Evolutionary conservation across 176 grass and related monocot species (phyloP).

Genomic region (Triticum timopheevii): DNA sequence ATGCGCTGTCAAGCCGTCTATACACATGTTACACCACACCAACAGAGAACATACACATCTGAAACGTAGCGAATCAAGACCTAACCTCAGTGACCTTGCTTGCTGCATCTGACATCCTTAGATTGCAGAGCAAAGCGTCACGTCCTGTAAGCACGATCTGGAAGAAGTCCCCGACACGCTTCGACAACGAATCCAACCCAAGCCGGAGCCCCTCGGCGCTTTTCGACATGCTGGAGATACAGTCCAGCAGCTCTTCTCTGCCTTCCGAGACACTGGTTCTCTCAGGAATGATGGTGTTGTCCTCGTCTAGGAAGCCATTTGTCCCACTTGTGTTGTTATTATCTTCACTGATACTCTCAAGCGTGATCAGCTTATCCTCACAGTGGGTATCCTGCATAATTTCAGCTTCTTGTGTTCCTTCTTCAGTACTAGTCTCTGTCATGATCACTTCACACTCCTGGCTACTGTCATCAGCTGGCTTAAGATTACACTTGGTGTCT

Average conservation of each 20-base stretch:
- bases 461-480: slow-evolving; percentile 1
- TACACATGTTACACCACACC: not conserved
- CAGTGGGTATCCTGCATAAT: not conserved
- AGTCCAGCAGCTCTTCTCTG: slow-evolving; percentile 38
- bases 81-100: slow-evolving; percentile 43
- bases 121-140: slow-evolving; percentile 82
- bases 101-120: slow-evolving; percentile 47
- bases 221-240: slow-evolving; percentile 47
- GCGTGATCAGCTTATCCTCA: not conserved
- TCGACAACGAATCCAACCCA: slow-evolving; percentile 56
- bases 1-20: not conserved
- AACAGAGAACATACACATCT: not conserved
- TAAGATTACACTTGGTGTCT: not conserved
- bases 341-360: slow-evolving; percentile 26
- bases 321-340: not conserved
- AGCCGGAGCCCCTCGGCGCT: slow-evolving; percentile 23
- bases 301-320: not conserved
- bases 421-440: slow-evolving; percentile 2
- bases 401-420: not conserved
- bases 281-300: not conserved
- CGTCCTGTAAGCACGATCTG: slow-evolving; percentile 74
- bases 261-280: slow-evolving; percentile 8
- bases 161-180: slow-evolving; percentile 70
- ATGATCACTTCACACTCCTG: not conserved
- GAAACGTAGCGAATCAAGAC: slow-evolving; percentile 10